phyloP scores from a whole-genome alignment of 305 asterid species.

The Fraxinus sp. region DNA sequence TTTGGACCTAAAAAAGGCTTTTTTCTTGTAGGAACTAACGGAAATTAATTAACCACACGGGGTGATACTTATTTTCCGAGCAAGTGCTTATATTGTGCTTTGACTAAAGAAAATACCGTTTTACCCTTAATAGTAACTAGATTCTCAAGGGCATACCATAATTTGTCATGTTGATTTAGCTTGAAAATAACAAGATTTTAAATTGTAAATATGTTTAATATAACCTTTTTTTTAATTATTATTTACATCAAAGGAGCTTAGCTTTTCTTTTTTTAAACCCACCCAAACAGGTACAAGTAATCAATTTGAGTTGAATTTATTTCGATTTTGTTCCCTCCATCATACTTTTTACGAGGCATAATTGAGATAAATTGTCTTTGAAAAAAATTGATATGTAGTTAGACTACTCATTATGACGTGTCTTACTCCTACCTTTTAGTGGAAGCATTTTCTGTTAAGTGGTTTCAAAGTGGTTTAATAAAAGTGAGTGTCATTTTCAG shows the following conservation, averaged over 20 bases:
- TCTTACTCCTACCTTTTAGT: not conserved
- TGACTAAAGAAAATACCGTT: not conserved
- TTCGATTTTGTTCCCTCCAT: not conserved
- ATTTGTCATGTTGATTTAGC: not conserved
- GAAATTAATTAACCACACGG: not conserved
- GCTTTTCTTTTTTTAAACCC: not conserved
- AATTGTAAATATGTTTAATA: not conserved
- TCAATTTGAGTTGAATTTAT: not conserved
- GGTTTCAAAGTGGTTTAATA: not conserved
- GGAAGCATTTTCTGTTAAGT: not conserved
- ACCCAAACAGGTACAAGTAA: not conserved
- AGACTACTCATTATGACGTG: not conserved
- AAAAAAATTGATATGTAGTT: not conserved
- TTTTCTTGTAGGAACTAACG: not conserved
- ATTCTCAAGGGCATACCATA: not conserved
- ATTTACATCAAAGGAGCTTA: not conserved
- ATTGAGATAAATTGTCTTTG: not conserved
- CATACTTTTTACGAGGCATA: not conserved
- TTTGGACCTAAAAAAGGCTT: not conserved
- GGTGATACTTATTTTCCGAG: not conserved
- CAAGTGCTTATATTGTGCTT: not conserved
- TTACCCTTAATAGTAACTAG: not conserved
- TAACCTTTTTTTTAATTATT: not conserved
- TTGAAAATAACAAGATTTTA: not conserved
- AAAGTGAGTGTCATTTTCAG: not conserved